These are phyloP conservation scores for Annulohypoxylon maeteangense DNA, from an alignment of 495 filamentous ascomycete species.

Conservation along the genomic window DNA sequence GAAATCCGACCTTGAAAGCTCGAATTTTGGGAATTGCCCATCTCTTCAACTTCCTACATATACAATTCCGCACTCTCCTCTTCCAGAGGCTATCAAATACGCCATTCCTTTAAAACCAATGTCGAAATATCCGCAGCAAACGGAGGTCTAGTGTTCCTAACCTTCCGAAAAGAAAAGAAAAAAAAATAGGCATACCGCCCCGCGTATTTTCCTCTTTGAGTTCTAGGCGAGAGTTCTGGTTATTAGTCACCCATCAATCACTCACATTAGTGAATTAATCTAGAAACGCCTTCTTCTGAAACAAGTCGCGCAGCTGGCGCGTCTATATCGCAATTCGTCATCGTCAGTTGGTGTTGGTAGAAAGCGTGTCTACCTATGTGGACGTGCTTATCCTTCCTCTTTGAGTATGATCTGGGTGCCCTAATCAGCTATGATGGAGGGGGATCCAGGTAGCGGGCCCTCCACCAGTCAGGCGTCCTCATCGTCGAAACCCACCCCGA, in stretches of 20 bases:
- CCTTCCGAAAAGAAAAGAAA: neutral
- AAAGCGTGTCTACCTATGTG: slow-evolving; percentile 20
- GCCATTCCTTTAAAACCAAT: neutral
- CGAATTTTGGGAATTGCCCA: neutral
- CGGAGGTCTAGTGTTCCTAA: neutral
- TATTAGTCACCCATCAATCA: neutral
- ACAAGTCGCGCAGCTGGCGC: slow-evolving; percentile 4
- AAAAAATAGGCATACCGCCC: slow-evolving; percentile 15
- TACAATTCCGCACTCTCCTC: neutral
- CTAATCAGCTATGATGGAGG: slow-evolving; percentile 44
- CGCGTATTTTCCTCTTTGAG: slow-evolving; percentile 9
- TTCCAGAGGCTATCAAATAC: neutral
- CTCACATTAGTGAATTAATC: neutral
- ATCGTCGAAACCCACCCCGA: slow-evolving; percentile 43
- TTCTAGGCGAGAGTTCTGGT: neutral
- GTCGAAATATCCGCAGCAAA: neutral
- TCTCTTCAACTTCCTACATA: neutral
- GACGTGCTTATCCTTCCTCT: neutral
- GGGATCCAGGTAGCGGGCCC: slow-evolving; percentile 39
- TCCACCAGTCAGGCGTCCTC: slow-evolving; percentile 43
- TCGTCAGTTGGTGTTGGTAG: neutral
- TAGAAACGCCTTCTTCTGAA: slow-evolving; percentile 8
- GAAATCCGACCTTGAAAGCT: slow-evolving; percentile 21
- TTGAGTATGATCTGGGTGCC: slow-evolving; percentile 35
- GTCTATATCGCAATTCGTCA: neutral